Evolutionary conservation across 495 filamentous ascomycete genomes (phyloP).

Genomic region (Xylaria telfairii): DNA sequence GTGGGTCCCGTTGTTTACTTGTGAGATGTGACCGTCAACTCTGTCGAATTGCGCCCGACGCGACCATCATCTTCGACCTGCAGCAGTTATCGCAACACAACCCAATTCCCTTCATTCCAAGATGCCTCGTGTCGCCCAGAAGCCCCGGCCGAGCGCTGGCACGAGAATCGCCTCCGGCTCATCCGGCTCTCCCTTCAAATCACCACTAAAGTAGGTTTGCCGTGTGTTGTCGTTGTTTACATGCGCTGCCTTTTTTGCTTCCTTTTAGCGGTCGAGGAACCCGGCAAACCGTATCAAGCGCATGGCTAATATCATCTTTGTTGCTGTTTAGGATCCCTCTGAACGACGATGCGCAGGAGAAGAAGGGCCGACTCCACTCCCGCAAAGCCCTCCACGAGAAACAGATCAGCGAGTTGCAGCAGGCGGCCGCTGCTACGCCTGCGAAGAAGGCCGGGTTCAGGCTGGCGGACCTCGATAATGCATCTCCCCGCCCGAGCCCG

Average conservation of each 20-base stretch:
- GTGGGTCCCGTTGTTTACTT: conserved; percentile 40
- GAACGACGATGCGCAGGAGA: conserved; percentile 94
- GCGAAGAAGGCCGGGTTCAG: conserved; percentile 69
- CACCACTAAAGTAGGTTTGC: conserved; percentile 69
- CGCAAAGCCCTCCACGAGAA: conserved; percentile 87
- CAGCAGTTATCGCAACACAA: conserved; percentile 31
- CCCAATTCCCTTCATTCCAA: conserved; percentile 33
- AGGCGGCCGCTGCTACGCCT: conserved; percentile 78
- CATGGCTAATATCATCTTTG: conserved; percentile 16
- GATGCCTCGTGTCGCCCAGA: conserved; percentile 78
- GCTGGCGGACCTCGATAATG: conserved; percentile 67
- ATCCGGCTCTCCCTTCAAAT: conserved; percentile 66
- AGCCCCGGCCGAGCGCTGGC: conserved; percentile 54
- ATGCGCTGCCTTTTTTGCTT: conserved; percentile 1
- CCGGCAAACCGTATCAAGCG: neutral
- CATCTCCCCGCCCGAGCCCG: conserved; percentile 60
- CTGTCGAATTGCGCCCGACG: conserved; percentile 20
- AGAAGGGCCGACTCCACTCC: conserved; percentile 84
- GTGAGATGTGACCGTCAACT: conserved; percentile 18
- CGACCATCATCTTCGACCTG: conserved; percentile 35
- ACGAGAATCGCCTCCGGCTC: conserved; percentile 59
- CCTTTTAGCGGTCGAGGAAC: conserved; percentile 31
- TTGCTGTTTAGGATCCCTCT: conserved; percentile 71
- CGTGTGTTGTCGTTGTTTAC: conserved; percentile 17
- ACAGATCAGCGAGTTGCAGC: conserved; percentile 89